These are phyloP conservation scores for Dothistroma septosporum DNA, from an alignment of 2,329 filamentous ascomycete species.

Conservation along the genomic window DNA sequence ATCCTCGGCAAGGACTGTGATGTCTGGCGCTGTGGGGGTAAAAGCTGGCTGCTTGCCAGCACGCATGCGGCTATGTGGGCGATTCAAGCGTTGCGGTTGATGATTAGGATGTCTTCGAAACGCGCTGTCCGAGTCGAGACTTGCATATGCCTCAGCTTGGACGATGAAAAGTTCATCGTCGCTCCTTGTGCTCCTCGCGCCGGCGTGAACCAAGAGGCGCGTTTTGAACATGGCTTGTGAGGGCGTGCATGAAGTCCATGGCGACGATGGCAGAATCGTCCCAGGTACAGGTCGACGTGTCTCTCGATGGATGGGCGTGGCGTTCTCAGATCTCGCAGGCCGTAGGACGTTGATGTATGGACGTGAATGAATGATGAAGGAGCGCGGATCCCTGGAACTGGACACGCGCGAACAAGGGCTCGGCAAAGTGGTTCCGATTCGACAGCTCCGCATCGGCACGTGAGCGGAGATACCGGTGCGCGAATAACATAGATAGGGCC, in stretches of 20 bases:
- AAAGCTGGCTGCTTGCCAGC: not conserved
- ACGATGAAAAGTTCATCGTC: constrained; percentile 42
- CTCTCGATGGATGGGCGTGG: not conserved
- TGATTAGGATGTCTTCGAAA: constrained; percentile 28
- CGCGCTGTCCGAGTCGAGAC: not conserved
- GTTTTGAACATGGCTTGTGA: not conserved
- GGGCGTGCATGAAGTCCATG: not conserved
- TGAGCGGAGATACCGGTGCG: too few relatives aligned
- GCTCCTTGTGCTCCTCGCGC: constrained; percentile 39
- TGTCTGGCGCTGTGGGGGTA: not conserved
- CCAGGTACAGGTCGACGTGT: not conserved
- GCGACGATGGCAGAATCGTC: not conserved
- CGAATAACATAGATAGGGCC: too few relatives aligned
- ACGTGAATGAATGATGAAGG: not conserved
- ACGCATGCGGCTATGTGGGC: constrained; percentile 1
- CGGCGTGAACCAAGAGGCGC: constrained; percentile 43
- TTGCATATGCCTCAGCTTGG: constrained; percentile 40
- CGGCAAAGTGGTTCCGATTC: not conserved
- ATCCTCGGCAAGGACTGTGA: constrained; percentile 36
- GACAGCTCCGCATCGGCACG: not conserved
- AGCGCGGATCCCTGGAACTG: not conserved
- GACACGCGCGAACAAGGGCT: not conserved
- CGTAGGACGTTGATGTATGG: not conserved
- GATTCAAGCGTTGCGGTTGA: not conserved
- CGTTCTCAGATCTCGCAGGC: not conserved